Conservation (phyloP, 2,329 filamentous ascomycete genomes). For the Aspergillus glaucus region DNA sequence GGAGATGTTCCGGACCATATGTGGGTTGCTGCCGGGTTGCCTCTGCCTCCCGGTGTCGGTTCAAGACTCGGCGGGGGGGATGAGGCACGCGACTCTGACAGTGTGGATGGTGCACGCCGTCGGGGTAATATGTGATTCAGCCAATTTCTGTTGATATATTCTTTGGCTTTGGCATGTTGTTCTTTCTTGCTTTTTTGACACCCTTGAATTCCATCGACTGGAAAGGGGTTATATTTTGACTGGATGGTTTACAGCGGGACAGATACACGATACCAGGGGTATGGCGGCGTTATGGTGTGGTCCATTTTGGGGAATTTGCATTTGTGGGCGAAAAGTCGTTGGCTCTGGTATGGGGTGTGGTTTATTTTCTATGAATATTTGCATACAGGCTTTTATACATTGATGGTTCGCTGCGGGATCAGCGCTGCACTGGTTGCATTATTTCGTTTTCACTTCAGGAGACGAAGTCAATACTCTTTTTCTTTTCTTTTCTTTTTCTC, state of each 20-base stretch:
- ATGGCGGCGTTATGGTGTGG: neutral
- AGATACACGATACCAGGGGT: neutral
- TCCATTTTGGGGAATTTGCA: neutral
- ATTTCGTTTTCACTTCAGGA: neutral
- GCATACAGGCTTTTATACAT: neutral
- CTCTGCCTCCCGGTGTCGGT: constrained; percentile 49
- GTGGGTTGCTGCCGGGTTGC: constrained; percentile 68
- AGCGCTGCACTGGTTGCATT: neutral
- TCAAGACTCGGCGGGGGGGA: constrained; percentile 22
- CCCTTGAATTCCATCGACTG: neutral
- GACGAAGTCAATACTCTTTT: neutral
- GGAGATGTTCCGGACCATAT: constrained; percentile 74
- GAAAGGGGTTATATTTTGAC: neutral
- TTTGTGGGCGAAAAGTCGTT: neutral
- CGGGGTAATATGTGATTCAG: neutral
- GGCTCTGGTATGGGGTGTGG: too few species aligned
- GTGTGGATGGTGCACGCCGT: constrained; percentile 10
- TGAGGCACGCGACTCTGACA: constrained; percentile 16
- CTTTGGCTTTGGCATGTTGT: neutral
- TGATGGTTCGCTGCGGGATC: neutral
- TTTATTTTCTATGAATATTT: neutral
- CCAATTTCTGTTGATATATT: constrained; percentile 5
- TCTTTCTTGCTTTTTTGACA: constrained; percentile 1
- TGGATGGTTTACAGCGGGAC: neutral
- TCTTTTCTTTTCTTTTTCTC: neutral